Evolutionary conservation across 1,284 basidiomycete genomes (phyloP), one percentile per base, ranked within the genome.

Genomic region (Prillingera fragicola): DNA sequence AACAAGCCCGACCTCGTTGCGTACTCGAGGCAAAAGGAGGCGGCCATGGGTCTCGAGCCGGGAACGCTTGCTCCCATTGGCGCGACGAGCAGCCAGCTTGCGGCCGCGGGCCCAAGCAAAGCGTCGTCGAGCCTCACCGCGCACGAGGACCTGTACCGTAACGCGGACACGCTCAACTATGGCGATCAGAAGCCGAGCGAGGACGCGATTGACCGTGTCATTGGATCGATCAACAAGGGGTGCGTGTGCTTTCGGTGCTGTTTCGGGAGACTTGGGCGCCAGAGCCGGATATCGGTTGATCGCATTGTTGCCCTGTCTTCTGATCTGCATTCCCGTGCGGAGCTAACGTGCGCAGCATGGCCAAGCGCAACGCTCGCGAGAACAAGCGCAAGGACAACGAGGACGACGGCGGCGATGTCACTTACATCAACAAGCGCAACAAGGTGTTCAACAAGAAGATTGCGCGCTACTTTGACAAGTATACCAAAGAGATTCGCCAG

Each of bases 371-470:
- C n/a, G n/a, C n/a, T n/a, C n/a, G n/a, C n/a, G 43, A 38, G 7
- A 31, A 22, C 17, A 63, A 63, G 54, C 59, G 60, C 43, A 87
- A 89, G 70, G 80, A 90, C 48, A 75, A 77, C 65, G 91, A 94
- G 72, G 90, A 96, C 61, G 84, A 86, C 41, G 85, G 94, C 52
- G 90, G 86, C 43, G 90, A 96, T 57, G 87, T 98, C 70, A 97
- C 90, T 12, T 98, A 98, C 67, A 98, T 98, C 81, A 99, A 99
- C 77, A 89, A 96, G 69, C 83, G 85, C 69, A 99, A 99, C 75
- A 84, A 88, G 61, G 88, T 94, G 41, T 98, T 97, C 79, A 98
- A 97, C 81, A 92, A 92, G 75, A 98, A 96, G 83, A 90, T 97
- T 74, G 84, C 87, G 17, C 80, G 94, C 50, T 98, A 91, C 74